These are phyloP conservation scores for Cryptococcus sp. DNA, from an alignment of 1,284 basidiomycete genomes.

Conservation along the genomic window DNA sequence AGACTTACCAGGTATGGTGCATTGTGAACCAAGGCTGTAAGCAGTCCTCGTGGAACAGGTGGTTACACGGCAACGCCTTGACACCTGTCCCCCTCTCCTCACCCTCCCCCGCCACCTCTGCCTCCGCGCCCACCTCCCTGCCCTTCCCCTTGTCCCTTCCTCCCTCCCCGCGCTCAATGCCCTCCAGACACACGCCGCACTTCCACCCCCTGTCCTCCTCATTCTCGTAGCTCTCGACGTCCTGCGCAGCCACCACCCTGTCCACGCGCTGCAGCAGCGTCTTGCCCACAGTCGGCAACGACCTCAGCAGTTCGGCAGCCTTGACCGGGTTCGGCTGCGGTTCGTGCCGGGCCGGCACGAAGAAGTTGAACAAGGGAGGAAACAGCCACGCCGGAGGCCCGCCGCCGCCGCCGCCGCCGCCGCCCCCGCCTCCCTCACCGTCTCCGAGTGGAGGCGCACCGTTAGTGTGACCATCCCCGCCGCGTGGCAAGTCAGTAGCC, in stretches of 20 bases:
- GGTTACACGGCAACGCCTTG: conserved; percentile 49
- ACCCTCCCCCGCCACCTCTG: conserved; percentile 10
- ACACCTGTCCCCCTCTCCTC: conserved; percentile 33
- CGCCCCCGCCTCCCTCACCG: no score
- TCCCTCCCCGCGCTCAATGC: conserved; percentile 12
- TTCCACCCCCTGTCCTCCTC: conserved; percentile 38
- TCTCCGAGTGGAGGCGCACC: no score
- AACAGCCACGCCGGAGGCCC: conserved; percentile 13
- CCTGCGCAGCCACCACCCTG: conserved; percentile 36
- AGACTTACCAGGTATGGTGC: conserved; percentile 47
- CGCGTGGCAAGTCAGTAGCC: neutral
- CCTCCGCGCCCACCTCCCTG: conserved; percentile 5
- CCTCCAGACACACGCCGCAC: conserved; percentile 45
- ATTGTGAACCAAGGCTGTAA: conserved; percentile 46
- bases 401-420: neutral
- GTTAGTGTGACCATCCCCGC: neutral
- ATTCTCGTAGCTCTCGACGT: conserved; percentile 21
- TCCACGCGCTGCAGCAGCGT: conserved; percentile 36
- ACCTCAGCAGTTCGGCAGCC: conserved; percentile 41
- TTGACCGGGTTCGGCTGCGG: conserved; percentile 35
- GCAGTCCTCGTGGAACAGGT: conserved; percentile 46
- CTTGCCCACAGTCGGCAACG: conserved; percentile 31
- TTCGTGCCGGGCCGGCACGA: conserved; percentile 9
- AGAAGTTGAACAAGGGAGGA: conserved; percentile 16
- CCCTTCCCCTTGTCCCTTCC: neutral